phyloP scores from a whole-genome alignment of 1,139 yeast species.

The Candida sp. region DNA sequence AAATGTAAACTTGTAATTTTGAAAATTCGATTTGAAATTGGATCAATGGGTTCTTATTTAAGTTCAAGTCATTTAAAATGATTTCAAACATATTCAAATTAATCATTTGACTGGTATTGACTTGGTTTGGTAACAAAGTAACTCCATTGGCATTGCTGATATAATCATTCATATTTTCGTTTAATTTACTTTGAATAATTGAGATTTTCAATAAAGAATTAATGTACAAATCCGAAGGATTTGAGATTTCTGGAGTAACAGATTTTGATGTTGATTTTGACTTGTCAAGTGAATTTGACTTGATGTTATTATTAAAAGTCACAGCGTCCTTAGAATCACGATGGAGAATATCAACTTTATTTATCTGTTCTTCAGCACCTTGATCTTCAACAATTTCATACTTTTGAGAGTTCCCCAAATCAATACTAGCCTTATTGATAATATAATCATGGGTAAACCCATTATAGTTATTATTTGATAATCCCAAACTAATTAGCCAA shows the following conservation, averaged over 20 bases:
- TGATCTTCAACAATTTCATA: slow-evolving; percentile 38
- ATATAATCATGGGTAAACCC: slow-evolving; percentile 43
- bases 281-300: neutral
- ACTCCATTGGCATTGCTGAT: slow-evolving; percentile 13
- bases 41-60: slow-evolving; percentile 20
- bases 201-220: slow-evolving; percentile 40
- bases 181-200: slow-evolving; percentile 38
- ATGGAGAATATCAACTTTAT: slow-evolving; percentile 23
- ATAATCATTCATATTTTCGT: slow-evolving; percentile 36
- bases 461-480: slow-evolving; percentile 35
- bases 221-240: slow-evolving; percentile 30
- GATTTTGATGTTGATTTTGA: neutral
- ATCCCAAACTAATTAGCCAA: slow-evolving; percentile 42
- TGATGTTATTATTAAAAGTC: neutral
- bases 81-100: slow-evolving; percentile 44
- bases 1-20: slow-evolving; percentile 38
- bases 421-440: slow-evolving; percentile 33
- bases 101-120: slow-evolving; percentile 27
- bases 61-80: slow-evolving; percentile 31
- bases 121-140: slow-evolving; percentile 16
- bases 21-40: slow-evolving; percentile 35
- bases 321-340: slow-evolving; percentile 6
- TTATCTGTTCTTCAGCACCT: slow-evolving; percentile 37
- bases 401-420: slow-evolving; percentile 36
- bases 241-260: slow-evolving; percentile 3